phyloP scores from a whole-genome alignment of 2,329 filamentous ascomycete species.

The Claviceps pazoutovae region DNA sequence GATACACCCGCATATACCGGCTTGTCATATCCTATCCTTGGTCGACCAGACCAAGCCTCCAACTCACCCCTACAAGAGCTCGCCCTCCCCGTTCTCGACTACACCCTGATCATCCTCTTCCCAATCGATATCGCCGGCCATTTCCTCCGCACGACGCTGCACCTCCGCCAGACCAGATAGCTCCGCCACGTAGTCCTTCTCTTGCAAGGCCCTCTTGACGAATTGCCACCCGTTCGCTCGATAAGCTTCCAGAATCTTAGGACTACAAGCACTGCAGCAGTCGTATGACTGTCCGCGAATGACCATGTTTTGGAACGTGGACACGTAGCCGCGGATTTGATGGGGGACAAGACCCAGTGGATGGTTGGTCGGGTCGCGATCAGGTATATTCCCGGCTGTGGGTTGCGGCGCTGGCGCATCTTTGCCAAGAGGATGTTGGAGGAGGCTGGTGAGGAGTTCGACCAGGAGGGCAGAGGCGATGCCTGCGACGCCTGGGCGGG shows the following conservation, averaged over 20 bases:
- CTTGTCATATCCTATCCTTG: not conserved
- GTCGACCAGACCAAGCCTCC: not conserved
- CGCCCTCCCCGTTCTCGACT: conserved; percentile 39
- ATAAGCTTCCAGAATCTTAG: conserved; percentile 54
- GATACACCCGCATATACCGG: not conserved
- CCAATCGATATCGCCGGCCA: conserved; percentile 43
- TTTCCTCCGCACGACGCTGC: conserved; percentile 42
- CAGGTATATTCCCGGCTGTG: conserved; percentile 27
- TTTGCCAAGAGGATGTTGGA: conserved; percentile 70
- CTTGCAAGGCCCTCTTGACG: conserved; percentile 57
- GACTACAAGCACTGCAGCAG: conserved; percentile 68
- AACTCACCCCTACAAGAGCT: conserved; percentile 24
- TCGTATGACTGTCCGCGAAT: conserved; percentile 65
- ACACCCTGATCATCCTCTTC: conserved; percentile 40
- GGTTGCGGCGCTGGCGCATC: conserved; percentile 43
- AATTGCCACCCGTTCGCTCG: conserved; percentile 59
- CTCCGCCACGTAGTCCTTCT: conserved; percentile 67
- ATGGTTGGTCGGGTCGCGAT: conserved; percentile 42
- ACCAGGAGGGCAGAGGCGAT: conserved; percentile 86
- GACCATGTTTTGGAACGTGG: conserved; percentile 58
- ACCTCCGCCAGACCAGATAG: conserved; percentile 61
- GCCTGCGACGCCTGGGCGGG: conserved; percentile 78
- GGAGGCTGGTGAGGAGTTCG: conserved; percentile 72
- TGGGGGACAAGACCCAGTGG: conserved; percentile 62
- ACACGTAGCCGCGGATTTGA: conserved; percentile 65